Evolutionary conservation across 495 filamentous ascomycete genomes (phyloP).

Genomic region (Neurospora sp.): DNA sequence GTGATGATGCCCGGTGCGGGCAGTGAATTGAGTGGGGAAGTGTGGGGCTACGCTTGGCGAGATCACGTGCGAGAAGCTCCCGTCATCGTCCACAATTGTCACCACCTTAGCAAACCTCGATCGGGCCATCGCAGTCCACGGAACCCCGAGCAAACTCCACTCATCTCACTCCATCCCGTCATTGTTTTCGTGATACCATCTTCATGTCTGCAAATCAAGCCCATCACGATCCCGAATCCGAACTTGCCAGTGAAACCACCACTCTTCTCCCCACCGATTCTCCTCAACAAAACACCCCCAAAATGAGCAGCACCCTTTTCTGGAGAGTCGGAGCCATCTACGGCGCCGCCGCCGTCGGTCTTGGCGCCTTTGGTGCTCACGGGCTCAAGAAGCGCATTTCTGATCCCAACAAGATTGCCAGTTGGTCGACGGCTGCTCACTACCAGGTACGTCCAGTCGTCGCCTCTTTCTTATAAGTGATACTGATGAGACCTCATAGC

Average conservation of each 20-base stretch:
- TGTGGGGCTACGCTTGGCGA: background rate
- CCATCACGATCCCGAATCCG: background rate
- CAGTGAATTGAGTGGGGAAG: background rate
- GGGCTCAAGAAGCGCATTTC: slow-evolving; percentile 46
- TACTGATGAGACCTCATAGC: slow-evolving; percentile 21
- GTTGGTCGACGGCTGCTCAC: slow-evolving; percentile 49
- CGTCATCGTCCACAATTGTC: background rate
- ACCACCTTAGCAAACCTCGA: background rate
- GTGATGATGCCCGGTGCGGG: background rate
- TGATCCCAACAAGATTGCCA: slow-evolving; percentile 42
- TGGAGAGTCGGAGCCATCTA: slow-evolving; percentile 50
- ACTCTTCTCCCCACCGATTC: background rate
- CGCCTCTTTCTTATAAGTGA: too few species aligned
- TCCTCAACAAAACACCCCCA: background rate
- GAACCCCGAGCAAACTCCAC: background rate
- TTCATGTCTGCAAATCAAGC: background rate
- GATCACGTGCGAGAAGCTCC: background rate
- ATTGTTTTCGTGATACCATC: background rate
- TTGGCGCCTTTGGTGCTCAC: slow-evolving; percentile 56
- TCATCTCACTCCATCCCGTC: background rate
- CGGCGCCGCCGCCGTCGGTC: slow-evolving; percentile 46
- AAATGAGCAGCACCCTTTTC: slow-evolving; percentile 28
- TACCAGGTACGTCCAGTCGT: slow-evolving; percentile 39
- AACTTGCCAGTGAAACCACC: background rate
- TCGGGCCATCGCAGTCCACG: background rate